Conservation (phyloP, 2,329 filamentous ascomycete genomes). For the Tricladium varicosporioides region DNA sequence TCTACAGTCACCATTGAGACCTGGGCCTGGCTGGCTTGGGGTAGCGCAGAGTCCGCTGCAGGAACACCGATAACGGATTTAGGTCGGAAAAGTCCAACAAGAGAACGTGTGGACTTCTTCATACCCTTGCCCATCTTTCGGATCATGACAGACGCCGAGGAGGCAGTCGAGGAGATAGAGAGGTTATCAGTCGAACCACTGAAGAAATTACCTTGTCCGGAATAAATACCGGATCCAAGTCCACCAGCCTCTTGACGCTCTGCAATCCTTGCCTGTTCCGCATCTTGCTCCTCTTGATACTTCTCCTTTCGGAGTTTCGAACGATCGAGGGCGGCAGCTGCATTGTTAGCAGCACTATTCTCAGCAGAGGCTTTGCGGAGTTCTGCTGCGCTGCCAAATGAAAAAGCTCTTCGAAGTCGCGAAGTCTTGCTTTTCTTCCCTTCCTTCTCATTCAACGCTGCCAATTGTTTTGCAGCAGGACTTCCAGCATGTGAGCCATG, state of each 20-base stretch:
- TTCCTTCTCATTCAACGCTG: slow-evolving; percentile 83
- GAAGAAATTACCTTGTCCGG: slow-evolving; percentile 79
- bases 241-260: slow-evolving; percentile 89
- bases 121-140: slow-evolving; percentile 99
- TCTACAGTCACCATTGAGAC: slow-evolving; percentile 96
- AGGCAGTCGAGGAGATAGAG: slow-evolving; percentile 85
- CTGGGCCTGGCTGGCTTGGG: slow-evolving; percentile 72
- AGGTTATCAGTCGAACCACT: slow-evolving; percentile 91
- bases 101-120: slow-evolving; percentile 87
- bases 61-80: slow-evolving; percentile 85
- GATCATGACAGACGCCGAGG: slow-evolving; percentile 89
- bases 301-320: slow-evolving; percentile 65
- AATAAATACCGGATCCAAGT: slow-evolving; percentile 91
- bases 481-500: slow-evolving; percentile 37
- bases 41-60: slow-evolving; percentile 63
- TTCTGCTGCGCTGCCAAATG: slow-evolving; percentile 93
- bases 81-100: slow-evolving; percentile 91
- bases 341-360: slow-evolving; percentile 45
- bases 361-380: slow-evolving; percentile 72
- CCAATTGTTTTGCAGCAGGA: slow-evolving; percentile 78
- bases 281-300: slow-evolving; percentile 63
- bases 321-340: slow-evolving; percentile 38
- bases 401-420: slow-evolving; percentile 85
- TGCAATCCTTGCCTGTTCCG: slow-evolving; percentile 88
- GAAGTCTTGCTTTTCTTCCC: slow-evolving; percentile 81